Percentiles rank a stretch among this genome's conserved stretches.
Conservation (phyloP, 345 rosid genomes). For the Pugionium dolabratum region DNA sequence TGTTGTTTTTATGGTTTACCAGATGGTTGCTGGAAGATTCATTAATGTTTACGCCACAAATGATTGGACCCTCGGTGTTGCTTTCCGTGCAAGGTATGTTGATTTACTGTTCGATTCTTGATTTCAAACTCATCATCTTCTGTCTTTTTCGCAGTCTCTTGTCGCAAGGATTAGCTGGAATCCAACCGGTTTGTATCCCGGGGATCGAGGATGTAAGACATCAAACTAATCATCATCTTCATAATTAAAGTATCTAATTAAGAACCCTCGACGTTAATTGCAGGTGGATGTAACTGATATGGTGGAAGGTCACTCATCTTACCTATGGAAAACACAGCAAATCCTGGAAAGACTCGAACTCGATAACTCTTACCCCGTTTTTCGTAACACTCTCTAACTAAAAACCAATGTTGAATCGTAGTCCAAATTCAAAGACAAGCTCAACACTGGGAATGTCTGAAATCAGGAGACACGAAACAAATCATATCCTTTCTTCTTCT, state of each 20-base stretch:
- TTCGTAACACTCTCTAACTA: constrained; percentile 41
- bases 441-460: not conserved
- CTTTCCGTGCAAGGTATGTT: constrained; percentile 85
- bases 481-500: not conserved
- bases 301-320: constrained; percentile 88
- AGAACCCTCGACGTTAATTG: not conserved
- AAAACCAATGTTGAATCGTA: not conserved
- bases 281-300: constrained; percentile 78
- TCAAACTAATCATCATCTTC: not conserved
- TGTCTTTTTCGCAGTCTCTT: constrained; percentile 53
- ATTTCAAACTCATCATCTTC: no score
- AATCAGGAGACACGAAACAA: constrained; percentile 2
- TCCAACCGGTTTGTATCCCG: constrained; percentile 65
- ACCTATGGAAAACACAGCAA: constrained; percentile 75
- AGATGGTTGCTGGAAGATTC: constrained; percentile 99
- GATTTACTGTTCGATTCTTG: no score
- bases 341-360: constrained; percentile 80
- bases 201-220: constrained; percentile 82
- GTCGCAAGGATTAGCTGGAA: constrained; percentile 93
- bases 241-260: not conserved
- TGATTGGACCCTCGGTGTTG: constrained; percentile 95
- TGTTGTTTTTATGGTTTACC: constrained; percentile 7
- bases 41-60: constrained; percentile 76
- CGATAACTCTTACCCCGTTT: constrained; percentile 73
- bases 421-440: not conserved